These are phyloP conservation scores for Claviceps cyperi DNA, from an alignment of 2,329 filamentous ascomycete genomes.

Conservation along the genomic window DNA sequence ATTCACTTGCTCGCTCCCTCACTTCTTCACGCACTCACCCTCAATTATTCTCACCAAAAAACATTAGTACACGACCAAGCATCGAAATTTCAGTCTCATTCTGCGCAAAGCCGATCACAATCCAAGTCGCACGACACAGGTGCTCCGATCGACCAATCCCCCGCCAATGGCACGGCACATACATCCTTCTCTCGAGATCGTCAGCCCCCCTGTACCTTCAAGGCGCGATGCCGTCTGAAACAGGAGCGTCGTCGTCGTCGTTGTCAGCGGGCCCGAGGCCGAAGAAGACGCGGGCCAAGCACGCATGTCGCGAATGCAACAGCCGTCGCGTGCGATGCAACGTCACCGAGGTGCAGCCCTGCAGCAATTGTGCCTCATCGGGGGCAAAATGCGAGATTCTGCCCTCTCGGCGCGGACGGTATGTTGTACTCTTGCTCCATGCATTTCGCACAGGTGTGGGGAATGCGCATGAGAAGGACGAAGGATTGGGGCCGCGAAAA, in stretches of 20 bases:
- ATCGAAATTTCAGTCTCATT: neutral
- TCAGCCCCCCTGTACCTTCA: neutral
- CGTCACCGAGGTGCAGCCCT: conserved; percentile 20
- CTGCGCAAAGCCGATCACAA: neutral
- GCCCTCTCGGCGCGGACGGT: conserved; percentile 21
- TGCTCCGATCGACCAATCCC: neutral
- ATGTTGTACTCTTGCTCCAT: conserved; percentile 1
- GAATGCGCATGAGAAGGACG: too few species aligned
- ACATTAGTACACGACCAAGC: neutral
- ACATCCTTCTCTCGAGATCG: neutral
- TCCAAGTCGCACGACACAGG: neutral
- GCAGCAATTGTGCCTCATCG: conserved; percentile 16
- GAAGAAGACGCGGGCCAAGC: conserved; percentile 19
- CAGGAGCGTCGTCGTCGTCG: neutral
- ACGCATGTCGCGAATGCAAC: conserved; percentile 22
- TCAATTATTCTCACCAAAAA: neutral
- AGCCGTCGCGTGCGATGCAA: conserved; percentile 21
- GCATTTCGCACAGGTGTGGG: neutral
- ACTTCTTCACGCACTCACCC: neutral
- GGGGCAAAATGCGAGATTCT: conserved; percentile 17
- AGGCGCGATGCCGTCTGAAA: conserved; percentile 2
- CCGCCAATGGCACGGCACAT: neutral
- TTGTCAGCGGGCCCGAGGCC: conserved; percentile 12
- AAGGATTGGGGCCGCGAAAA: too few species aligned
- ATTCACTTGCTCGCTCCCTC: neutral